phyloP scores from a whole-genome alignment of 176 grass and related monocot species.

The Olyra latifolia region DNA sequence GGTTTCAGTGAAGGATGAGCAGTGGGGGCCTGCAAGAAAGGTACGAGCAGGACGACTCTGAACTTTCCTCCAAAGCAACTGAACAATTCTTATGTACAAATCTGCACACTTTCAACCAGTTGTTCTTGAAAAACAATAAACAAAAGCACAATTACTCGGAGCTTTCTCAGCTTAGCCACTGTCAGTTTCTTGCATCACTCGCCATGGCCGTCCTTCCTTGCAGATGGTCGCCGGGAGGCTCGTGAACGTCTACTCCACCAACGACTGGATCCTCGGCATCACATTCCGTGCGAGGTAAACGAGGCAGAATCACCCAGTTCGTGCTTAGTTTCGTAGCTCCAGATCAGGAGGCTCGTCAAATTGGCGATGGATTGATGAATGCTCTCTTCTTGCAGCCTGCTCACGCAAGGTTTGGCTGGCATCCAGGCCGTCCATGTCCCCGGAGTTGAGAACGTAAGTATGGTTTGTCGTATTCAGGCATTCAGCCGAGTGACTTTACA shows the following conservation, averaged over 20 bases:
- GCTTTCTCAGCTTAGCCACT: background rate
- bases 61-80: background rate
- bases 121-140: background rate
- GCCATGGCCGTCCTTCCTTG: conserved; percentile 23
- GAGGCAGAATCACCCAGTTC: background rate
- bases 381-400: conserved; percentile 48
- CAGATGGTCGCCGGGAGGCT: conserved; percentile 86
- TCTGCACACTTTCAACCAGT: background rate
- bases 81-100: background rate
- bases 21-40: conserved; percentile 85
- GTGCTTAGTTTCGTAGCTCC: background rate
- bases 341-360: background rate
- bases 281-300: conserved; percentile 83
- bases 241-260: conserved; percentile 86
- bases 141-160: background rate
- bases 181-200: background rate
- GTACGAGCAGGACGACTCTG: conserved; percentile 35
- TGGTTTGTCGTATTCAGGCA: background rate
- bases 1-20: conserved; percentile 65
- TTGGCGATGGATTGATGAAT: background rate
- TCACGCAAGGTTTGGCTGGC: conserved; percentile 91
- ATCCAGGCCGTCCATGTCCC: conserved; percentile 74
- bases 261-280: conserved; percentile 88
- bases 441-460: conserved; percentile 78
- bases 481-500: background rate